A percentile compares a stretch with the other conserved stretches of the same genome.
Conservation (phyloP, 352 stramenopile species). For the Peronospora farinosa region DNA sequence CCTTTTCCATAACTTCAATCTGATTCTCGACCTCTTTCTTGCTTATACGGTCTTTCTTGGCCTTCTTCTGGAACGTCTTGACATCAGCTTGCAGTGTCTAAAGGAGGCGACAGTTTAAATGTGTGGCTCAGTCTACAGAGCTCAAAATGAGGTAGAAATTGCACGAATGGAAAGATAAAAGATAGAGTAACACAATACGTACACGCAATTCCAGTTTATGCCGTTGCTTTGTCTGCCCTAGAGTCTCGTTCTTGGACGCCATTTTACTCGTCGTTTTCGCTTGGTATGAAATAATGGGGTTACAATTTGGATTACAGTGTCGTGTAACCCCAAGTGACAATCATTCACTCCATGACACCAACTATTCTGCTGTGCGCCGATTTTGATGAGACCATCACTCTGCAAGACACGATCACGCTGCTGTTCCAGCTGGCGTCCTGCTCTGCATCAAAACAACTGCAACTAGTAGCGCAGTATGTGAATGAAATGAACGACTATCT, state of each 20-base stretch:
- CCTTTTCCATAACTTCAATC: constrained; percentile 49
- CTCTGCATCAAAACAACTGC: constrained; percentile 7
- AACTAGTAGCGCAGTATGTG: constrained; percentile 34
- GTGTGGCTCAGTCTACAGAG: neutral
- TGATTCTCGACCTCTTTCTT: constrained; percentile 70
- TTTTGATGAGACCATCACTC: constrained; percentile 72
- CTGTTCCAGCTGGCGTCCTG: constrained; percentile 38
- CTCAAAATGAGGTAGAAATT: neutral
- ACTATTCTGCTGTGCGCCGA: constrained; percentile 50
- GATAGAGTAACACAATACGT: constrained; percentile 15
- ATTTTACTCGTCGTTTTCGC: constrained; percentile 13
- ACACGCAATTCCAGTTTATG: constrained; percentile 84
- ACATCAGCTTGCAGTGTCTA: constrained; percentile 75
- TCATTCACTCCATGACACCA: neutral
- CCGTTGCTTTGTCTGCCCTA: constrained; percentile 78
- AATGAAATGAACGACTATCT: constrained; percentile 24
- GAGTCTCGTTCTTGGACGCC: constrained; percentile 56
- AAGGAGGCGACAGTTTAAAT: neutral
- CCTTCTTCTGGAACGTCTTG: constrained; percentile 80
- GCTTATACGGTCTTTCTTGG: constrained; percentile 74
- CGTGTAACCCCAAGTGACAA: neutral
- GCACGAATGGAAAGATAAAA: neutral
- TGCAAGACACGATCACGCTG: constrained; percentile 46
- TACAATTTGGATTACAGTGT: neutral
- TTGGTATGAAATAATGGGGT: neutral